Evolutionary conservation across 2,329 filamentous ascomycete genomes (phyloP), one percentile per base, ranked within the genome.

Genomic region (Phyllosticta citrichinensis): DNA sequence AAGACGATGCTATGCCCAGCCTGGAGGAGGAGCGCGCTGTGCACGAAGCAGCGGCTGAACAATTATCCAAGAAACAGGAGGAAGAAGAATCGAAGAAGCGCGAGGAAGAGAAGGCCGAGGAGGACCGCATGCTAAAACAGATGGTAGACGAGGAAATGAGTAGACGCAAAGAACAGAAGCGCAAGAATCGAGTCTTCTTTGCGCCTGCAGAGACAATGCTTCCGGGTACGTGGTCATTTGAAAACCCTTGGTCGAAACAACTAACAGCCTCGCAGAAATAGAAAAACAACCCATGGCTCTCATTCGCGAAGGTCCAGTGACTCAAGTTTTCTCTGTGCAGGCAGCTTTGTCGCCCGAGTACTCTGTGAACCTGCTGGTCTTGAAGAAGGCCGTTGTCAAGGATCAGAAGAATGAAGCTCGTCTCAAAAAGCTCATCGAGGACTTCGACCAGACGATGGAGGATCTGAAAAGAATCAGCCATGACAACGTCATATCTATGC

Each of bases 21-120:
- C 79, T 97, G 6, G 91, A 96, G 68, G 91, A 95, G 68, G 92
- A 97, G 73, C 84, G 92, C 50, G 91, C 88, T 27, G 85, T 85
- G 14, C 90, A 96, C 64, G 89, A 95, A 74, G 87, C 87, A 22
- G 84, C 83, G 24, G 79, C 89, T 27, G 84, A 84, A 54, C 80
- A 81, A 68, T 75, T 83, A 57, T 87, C 80, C 0, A 75, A 75
- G 62, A 68, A 74, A 57, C 73, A 76, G 8, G 72, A 79, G 61
- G 69, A 76, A 60, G 71, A 75, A 33, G 68, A 75, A 9, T 69
- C 70, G 56, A 75, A 73, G 60, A 73, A 73, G 55, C 68, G 68
- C 19, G 73, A 77, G 55, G 73, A 80, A 66, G 79, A 77, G 56
- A 79, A 80, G 64, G 75, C 71, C n/a, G 86, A 92, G 69, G 86